These are phyloP conservation scores for Crithidia thermophila DNA, from an alignment of 208 protist genomes.

Conservation along the genomic window DNA sequence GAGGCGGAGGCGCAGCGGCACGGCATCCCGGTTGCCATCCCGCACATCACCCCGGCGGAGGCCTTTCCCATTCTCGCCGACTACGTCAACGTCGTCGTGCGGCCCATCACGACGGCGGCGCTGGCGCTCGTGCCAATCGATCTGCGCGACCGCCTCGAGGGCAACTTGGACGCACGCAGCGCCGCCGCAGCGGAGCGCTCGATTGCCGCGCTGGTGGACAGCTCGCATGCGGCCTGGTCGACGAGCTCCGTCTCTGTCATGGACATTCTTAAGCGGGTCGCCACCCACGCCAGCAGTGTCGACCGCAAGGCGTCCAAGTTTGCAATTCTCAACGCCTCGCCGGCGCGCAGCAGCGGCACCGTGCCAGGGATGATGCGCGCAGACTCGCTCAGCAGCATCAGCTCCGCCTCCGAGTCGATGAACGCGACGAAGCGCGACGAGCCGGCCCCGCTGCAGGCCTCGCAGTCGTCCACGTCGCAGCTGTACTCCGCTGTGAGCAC, in stretches of 20 bases:
- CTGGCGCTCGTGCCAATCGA: constrained; percentile 69
- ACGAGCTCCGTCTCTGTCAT: constrained; percentile 54
- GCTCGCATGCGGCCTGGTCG: constrained; percentile 10
- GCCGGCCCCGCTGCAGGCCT: neutral
- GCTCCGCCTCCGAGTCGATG: constrained; percentile 21
- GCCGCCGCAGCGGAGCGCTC: constrained; percentile 3
- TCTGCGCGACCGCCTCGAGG: constrained; percentile 73
- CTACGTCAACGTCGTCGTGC: constrained; percentile 55
- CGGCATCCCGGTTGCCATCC: constrained; percentile 36
- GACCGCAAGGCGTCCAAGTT: constrained; percentile 83
- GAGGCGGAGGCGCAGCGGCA: constrained; percentile 50
- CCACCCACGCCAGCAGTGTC: constrained; percentile 75
- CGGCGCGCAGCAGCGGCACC: constrained; percentile 35
- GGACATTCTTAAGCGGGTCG: constrained; percentile 71
- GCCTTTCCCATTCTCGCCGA: constrained; percentile 34
- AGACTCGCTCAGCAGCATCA: constrained; percentile 29
- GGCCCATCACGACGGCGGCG: constrained; percentile 42
- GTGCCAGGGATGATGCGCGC: constrained; percentile 22
- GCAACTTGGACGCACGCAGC: constrained; percentile 42
- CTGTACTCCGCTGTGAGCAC: constrained; percentile 12
- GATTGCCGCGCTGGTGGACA: constrained; percentile 8
- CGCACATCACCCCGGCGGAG: constrained; percentile 21
- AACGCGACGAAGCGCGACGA: constrained; percentile 26
- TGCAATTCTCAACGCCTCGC: constrained; percentile 84
- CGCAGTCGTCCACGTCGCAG: constrained; percentile 12